These are phyloP conservation scores for Sarocladium kiliense DNA, from an alignment of 2,329 filamentous ascomycete genomes.

Conservation along the genomic window DNA sequence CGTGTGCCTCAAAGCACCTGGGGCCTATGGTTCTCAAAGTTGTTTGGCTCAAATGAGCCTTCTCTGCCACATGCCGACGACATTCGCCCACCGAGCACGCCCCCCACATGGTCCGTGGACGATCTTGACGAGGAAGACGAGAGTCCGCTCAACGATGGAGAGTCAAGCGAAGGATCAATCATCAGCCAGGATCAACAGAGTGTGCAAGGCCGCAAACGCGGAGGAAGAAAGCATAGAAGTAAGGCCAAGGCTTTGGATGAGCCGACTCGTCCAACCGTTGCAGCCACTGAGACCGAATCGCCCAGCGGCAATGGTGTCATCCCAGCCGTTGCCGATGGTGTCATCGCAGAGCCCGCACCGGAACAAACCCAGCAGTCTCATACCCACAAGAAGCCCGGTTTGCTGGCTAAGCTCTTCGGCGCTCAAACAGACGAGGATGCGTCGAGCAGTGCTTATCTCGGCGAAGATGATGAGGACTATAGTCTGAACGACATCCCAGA, in stretches of 20 bases:
- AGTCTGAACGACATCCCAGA: slow-evolving; percentile 1
- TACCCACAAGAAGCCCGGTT: background rate
- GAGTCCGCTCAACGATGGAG: slow-evolving; percentile 14
- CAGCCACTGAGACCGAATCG: background rate
- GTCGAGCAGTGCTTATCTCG: background rate
- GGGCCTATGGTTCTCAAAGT: slow-evolving; percentile 17
- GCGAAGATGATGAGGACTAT: slow-evolving; percentile 9
- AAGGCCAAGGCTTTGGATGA: background rate
- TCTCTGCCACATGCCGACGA: slow-evolving; percentile 38
- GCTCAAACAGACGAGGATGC: background rate
- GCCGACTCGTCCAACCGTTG: background rate
- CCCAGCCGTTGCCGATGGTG: background rate
- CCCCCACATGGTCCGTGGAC: slow-evolving; percentile 68
- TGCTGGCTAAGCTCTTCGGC: background rate
- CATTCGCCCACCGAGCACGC: slow-evolving; percentile 64
- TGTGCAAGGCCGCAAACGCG: background rate
- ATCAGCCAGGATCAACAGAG: too few relatives aligned
- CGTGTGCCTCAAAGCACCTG: slow-evolving; percentile 9
- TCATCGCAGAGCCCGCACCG: background rate
- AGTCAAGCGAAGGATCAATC: background rate
- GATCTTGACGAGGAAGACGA: slow-evolving; percentile 58
- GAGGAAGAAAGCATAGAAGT: background rate
- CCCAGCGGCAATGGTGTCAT: background rate
- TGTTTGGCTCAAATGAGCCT: slow-evolving; percentile 16
- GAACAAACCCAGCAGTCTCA: background rate